Percentiles rank a stretch among this genome's conserved stretches.
Evolutionary conservation across 805 yeast genomes (phyloP).

Genomic region (Candida coleopterorum): DNA sequence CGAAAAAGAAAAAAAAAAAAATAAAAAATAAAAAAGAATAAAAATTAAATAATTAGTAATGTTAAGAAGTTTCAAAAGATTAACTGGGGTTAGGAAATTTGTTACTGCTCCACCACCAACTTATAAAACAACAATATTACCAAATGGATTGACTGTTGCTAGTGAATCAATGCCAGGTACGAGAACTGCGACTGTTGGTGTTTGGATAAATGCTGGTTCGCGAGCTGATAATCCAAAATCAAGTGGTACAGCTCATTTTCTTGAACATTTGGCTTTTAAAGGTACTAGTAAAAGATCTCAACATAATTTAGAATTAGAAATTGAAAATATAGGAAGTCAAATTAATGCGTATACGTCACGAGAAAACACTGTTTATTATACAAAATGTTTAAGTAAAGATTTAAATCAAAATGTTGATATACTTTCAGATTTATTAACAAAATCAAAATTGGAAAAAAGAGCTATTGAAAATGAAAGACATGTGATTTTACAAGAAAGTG

Average conservation of each 20-base stretch:
- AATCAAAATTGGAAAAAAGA: slow-evolving; percentile 70
- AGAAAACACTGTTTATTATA: slow-evolving; percentile 95
- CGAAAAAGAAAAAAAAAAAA: too few relatives aligned
- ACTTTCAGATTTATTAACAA: slow-evolving; percentile 81
- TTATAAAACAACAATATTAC: slow-evolving; percentile 60
- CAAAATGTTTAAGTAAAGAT: slow-evolving; percentile 77
- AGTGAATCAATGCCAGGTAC: slow-evolving; percentile 83
- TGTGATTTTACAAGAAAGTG: slow-evolving; percentile 93
- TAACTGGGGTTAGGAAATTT: background rate
- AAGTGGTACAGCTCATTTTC: slow-evolving; percentile 93
- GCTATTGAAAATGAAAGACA: slow-evolving; percentile 96
- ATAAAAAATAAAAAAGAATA: too few relatives aligned
- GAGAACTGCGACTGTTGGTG: slow-evolving; percentile 94
- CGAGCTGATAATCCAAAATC: slow-evolving; percentile 87
- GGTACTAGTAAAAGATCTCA: slow-evolving; percentile 85
- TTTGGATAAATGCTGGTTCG: slow-evolving; percentile 98
- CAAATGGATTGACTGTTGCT: slow-evolving; percentile 95
- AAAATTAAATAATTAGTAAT: background rate
- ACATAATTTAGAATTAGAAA: slow-evolving; percentile 79
- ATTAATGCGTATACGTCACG: slow-evolving; percentile 98
- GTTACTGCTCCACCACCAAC: slow-evolving; percentile 17
- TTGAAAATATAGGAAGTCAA: slow-evolving; percentile 95
- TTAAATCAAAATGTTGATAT: slow-evolving; percentile 85
- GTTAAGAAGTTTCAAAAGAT: background rate
- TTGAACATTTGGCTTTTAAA: slow-evolving; percentile 95